These are phyloP conservation scores for Oryza coarctata DNA, from an alignment of 176 grass and related monocot species.

Conservation along the genomic window DNA sequence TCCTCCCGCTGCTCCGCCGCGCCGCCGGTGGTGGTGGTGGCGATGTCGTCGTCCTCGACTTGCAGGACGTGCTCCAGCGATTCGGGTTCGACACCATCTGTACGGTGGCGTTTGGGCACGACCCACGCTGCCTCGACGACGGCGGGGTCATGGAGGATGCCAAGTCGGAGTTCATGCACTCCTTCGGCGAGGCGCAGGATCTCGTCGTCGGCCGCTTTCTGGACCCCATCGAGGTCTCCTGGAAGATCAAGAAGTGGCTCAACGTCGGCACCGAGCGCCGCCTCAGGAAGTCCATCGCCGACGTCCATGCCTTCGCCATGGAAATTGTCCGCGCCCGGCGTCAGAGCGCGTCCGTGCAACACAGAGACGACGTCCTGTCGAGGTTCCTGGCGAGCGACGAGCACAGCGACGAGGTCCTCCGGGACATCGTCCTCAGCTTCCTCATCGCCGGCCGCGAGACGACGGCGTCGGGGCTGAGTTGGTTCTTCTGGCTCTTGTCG, in stretches of 20 bases:
- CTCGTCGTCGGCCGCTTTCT: constrained; percentile 31
- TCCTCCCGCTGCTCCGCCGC: constrained; percentile 32
- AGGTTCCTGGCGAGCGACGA: constrained; percentile 40
- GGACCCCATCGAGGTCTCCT: constrained; percentile 18
- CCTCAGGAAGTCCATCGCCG: constrained; percentile 28
- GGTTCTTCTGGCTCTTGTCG: constrained; percentile 51
- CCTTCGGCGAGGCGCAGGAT: constrained; percentile 52
- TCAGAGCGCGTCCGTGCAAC: neutral
- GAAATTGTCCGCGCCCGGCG: constrained; percentile 43
- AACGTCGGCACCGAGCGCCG: constrained; percentile 44
- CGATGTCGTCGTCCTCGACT: neutral
- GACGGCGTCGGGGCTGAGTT: constrained; percentile 38
- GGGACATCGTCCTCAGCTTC: constrained; percentile 40
- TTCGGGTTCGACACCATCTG: constrained; percentile 75
- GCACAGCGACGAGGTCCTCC: constrained; percentile 27
- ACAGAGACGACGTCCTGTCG: constrained; percentile 36
- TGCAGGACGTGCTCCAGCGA: constrained; percentile 43
- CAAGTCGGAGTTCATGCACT: constrained; percentile 33
- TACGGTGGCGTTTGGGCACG: constrained; percentile 51
- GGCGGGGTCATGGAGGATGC: neutral
- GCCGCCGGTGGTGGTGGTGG: neutral
- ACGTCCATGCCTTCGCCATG: constrained; percentile 41
- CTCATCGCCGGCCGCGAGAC: constrained; percentile 39
- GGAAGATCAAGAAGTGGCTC: constrained; percentile 56
- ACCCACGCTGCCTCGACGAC: constrained; percentile 49